A percentile compares a stretch with the other conserved stretches of the same genome.
phyloP scores from a whole-genome alignment of 75 land plant genomes.

The Cunninghamia lanceolata region DNA sequence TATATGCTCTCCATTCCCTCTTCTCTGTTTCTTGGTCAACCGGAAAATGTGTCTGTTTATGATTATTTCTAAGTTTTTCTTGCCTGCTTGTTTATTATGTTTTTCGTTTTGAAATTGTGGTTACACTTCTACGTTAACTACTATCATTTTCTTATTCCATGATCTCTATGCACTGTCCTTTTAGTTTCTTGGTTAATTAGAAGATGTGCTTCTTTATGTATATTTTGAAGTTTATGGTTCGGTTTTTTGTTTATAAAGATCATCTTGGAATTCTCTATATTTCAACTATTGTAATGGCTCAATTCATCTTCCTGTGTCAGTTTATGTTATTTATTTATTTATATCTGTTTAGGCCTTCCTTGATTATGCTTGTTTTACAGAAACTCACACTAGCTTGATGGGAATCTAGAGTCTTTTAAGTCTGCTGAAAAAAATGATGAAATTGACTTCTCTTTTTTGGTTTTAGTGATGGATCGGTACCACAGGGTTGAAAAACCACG shows the following conservation, averaged over 20 bases:
- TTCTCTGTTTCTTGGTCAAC: too few relatives aligned
- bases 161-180: neutral
- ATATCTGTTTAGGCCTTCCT: neutral
- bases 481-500: constrained; percentile 85
- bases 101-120: neutral
- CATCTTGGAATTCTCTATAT: neutral
- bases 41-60: neutral
- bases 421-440: neutral
- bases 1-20: too few relatives aligned
- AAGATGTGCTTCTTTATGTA: neutral
- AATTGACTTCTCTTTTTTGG: neutral
- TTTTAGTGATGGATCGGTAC: constrained; percentile 63
- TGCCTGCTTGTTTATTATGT: neutral
- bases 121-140: neutral
- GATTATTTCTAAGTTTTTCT: neutral
- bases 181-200: neutral
- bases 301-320: neutral
- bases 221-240: neutral
- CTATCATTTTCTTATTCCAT: neutral
- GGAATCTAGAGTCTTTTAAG: neutral
- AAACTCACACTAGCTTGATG: neutral
- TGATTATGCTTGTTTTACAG: neutral
- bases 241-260: neutral
- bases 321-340: neutral
- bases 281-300: too few relatives aligned